Evolutionary conservation across 768 basidiomycete genomes (phyloP), one percentile per base, ranked within the genome.

Genomic region (Mycena floridula): DNA sequence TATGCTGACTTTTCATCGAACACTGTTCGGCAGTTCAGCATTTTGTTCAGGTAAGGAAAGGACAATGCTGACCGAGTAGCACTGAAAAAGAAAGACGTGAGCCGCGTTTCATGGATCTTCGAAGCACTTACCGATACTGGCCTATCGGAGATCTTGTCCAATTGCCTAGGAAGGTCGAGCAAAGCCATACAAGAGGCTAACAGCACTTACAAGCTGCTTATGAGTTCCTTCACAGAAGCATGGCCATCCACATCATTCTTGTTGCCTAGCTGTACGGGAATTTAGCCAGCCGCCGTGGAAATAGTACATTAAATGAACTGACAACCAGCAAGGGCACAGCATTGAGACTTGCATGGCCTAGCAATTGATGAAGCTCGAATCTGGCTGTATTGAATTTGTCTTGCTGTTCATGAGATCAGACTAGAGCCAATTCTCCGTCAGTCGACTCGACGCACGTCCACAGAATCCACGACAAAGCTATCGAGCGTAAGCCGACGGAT

Each of bases 1-100:
- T 96, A 62, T 96, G 91, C 62, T 89, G 87, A 56, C 83, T 93
- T 64, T 93, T 94, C 85, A 95, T 94, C 2, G 91, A 96, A 60
- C 92, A 95, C 93, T 96, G n/a, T n/a, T n/a, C n/a, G n/a, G n/a
- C n/a, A n/a, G n/a, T n/a, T 54, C 25, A 7, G 15, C 11, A 35
- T 12, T n/a, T 13, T 28, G 13, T 20, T 36, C 20, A 39, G 37
- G 20, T 39, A 42, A 27, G 25, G 21, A 49, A 35, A 45, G 48
- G 20, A 13, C 37, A 4, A 26, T 25, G 15, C 80, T 47, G 63
- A 89, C 87, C 50, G 87, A 89, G 58, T 89, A 90, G 54, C 87
- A 89, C 86, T 89, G 47, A 13, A 44, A 44, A 4, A 35, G 32
- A n/a, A n/a, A n/a, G n/a, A n/a, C n/a, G n/a, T n/a, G n/a, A n/a